A percentile compares a stretch with the other conserved stretches of the same genome.
Evolutionary conservation across 225 moss, liverwort and hornwort species (phyloP).

Genomic region (Pseudoscleropodium purum): DNA sequence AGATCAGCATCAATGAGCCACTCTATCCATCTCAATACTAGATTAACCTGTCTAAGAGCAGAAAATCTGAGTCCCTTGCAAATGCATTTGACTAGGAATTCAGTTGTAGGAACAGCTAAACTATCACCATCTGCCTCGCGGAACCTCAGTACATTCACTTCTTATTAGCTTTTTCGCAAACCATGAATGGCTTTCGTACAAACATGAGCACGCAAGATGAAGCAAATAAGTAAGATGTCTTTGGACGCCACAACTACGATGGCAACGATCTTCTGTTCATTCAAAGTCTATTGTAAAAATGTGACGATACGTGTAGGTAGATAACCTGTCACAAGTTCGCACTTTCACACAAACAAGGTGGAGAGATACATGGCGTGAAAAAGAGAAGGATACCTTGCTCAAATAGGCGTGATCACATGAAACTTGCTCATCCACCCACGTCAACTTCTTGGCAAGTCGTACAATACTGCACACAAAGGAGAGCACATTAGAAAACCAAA

Average conservation of each 20-base stretch:
- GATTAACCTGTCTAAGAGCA: background rate
- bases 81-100: background rate
- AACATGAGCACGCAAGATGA: background rate
- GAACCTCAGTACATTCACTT: background rate
- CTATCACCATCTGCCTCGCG: background rate
- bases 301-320: background rate
- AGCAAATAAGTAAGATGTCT: background rate
- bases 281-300: background rate
- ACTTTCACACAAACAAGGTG: background rate
- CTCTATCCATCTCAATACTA: background rate
- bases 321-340: background rate
- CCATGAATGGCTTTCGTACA: background rate
- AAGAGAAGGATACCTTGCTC: constrained; percentile 62
- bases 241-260: background rate
- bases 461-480: constrained; percentile 58
- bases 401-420: constrained; percentile 94
- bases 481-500: background rate
- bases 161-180: background rate
- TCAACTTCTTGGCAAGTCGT: constrained; percentile 76
- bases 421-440: constrained; percentile 95
- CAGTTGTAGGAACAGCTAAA: background rate
- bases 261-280: background rate
- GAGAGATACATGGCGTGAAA: background rate
- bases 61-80: background rate
- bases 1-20: background rate